A percentile compares a stretch with the other conserved stretches of the same genome.
phyloP scores from a whole-genome alignment of 345 rosid species.

The Hibiscus mutabilis region DNA sequence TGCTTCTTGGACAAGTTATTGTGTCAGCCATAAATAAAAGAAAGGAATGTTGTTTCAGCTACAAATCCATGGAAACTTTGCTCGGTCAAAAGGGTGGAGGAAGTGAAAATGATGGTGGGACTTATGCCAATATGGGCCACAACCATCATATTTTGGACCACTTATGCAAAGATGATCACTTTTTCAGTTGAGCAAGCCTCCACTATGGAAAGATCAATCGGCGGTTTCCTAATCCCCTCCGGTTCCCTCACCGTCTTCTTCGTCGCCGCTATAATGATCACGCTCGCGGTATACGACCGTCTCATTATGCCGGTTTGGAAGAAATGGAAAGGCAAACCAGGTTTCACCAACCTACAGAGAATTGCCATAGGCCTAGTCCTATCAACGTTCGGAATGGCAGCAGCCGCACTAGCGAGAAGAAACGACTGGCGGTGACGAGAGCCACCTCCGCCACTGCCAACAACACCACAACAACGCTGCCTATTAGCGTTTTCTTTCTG shows the following conservation, averaged over 20 bases:
- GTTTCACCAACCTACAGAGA: not conserved
- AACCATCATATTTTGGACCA: not conserved
- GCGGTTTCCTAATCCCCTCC: not conserved
- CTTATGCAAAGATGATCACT: not conserved
- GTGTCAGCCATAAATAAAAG: too few relatives aligned
- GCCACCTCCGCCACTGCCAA: too few relatives aligned
- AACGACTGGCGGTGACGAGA: not conserved
- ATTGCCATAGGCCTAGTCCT: not conserved
- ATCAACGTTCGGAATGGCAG: not conserved
- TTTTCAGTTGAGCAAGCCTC: not conserved
- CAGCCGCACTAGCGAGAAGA: not conserved
- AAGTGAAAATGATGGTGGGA: not conserved
- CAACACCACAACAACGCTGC: not conserved
- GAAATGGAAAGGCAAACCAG: not conserved
- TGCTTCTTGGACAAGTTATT: slow-evolving; percentile 3
- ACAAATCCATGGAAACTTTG: not conserved
- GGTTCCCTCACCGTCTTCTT: not conserved
- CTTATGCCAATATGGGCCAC: not conserved
- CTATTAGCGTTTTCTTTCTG: not conserved
- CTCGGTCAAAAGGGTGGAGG: not conserved
- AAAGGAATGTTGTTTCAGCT: not conserved
- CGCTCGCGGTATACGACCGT: not conserved
- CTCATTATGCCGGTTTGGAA: not conserved
- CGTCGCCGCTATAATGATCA: not conserved
- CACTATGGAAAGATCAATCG: not conserved